phyloP scores from a whole-genome alignment of 495 filamentous ascomycete species.

The Hypoxylon subgilvum region DNA sequence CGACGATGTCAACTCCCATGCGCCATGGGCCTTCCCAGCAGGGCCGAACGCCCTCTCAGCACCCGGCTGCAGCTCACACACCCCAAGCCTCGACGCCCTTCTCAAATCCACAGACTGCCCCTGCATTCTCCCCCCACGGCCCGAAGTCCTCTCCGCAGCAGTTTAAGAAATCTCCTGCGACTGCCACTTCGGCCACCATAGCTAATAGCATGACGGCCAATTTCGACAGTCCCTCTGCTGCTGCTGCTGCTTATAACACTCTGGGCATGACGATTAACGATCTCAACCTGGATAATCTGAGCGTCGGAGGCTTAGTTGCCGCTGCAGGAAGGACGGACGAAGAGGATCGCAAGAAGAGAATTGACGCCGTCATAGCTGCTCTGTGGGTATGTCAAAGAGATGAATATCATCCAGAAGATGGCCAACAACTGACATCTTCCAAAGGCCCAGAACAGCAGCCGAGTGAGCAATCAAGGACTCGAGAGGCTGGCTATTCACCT shows the following conservation, averaged over 20 bases:
- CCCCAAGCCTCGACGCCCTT: conserved; percentile 64
- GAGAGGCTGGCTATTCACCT: conserved; percentile 74
- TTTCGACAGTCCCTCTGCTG: conserved; percentile 61
- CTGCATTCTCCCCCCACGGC: conserved; percentile 58
- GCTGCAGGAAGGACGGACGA: conserved; percentile 54
- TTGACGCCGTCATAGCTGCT: conserved; percentile 60
- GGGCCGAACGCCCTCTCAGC: conserved; percentile 55
- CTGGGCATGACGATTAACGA: conserved; percentile 51
- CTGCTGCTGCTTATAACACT: conserved; percentile 55
- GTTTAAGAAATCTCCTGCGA: conserved; percentile 60
- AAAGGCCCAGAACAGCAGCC: conserved; percentile 47
- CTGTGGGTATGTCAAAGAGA: conserved; percentile 42
- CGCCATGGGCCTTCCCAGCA: conserved; percentile 56
- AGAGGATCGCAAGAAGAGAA: conserved; percentile 61
- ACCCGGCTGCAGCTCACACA: conserved; percentile 55
- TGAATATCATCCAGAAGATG: not conserved
- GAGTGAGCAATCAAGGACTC: conserved; percentile 81
- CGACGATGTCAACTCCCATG: conserved; percentile 59
- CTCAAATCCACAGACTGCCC: conserved; percentile 50
- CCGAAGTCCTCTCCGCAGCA: conserved; percentile 60
- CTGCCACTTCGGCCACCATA: conserved; percentile 45
- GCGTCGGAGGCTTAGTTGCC: conserved; percentile 40
- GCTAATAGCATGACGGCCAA: conserved; percentile 47
- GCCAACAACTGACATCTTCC: not conserved
- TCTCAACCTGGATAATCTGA: conserved; percentile 49